Conservation (phyloP, 176 grass and related monocot genomes). For the Oryza meyeriana region DNA sequence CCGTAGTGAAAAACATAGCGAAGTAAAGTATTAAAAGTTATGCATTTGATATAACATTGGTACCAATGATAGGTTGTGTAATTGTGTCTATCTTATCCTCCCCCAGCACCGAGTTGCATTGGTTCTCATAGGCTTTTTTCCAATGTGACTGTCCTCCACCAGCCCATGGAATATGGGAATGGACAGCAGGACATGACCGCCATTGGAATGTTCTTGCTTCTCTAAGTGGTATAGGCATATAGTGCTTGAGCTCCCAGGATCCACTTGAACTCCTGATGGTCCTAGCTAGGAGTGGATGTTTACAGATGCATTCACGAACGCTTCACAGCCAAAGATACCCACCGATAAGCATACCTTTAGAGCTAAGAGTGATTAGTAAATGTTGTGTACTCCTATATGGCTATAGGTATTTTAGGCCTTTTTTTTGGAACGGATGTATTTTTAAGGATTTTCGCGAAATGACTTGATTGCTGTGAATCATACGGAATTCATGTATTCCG, state of each 20-base stretch:
- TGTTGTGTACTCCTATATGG: too few relatives aligned
- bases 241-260: not conserved
- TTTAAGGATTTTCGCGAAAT: too few relatives aligned
- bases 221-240: constrained; percentile 14
- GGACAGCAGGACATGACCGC: constrained; percentile 18
- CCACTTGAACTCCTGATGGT: constrained; percentile 10
- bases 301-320: constrained; percentile 27
- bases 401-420: not conserved
- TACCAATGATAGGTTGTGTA: not conserved
- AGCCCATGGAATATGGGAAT: constrained; percentile 18
- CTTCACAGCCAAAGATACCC: not conserved
- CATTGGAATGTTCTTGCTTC: constrained; percentile 26
- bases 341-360: not conserved
- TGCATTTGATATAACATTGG: not conserved
- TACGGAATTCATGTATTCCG: too few relatives aligned
- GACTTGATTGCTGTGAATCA: too few relatives aligned
- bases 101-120: not conserved
- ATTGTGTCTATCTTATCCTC: constrained; percentile 19
- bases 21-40: not conserved
- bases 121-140: not conserved
- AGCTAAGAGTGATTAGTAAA: too few relatives aligned
- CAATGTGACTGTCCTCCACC: not conserved
- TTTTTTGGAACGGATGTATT: too few relatives aligned
- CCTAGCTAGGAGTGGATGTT: not conserved
- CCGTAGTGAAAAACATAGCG: not conserved